Conservation (phyloP, 2,329 filamentous ascomycete species). For the Endocalyx cinctus region DNA sequence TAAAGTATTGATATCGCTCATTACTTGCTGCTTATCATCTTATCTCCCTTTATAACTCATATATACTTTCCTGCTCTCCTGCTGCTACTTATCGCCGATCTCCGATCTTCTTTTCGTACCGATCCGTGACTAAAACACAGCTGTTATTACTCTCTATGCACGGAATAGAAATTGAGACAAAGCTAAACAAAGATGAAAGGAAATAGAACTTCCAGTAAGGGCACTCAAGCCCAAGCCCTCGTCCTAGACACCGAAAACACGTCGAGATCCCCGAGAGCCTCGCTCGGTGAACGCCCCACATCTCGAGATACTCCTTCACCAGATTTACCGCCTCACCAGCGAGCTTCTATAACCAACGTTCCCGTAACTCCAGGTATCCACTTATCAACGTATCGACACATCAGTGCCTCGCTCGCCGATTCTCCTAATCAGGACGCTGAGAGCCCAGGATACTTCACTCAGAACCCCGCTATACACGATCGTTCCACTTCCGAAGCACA, state of each 20-base stretch:
- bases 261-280: slow-evolving; percentile 11
- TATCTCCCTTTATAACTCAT: too few species aligned
- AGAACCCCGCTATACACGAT: slow-evolving; percentile 18
- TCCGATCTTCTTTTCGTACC: too few species aligned
- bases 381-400: slow-evolving; percentile 25
- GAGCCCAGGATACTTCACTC: slow-evolving; percentile 28
- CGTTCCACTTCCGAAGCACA: slow-evolving; percentile 19
- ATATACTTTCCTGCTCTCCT: too few species aligned
- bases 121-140: too few species aligned
- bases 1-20: too few species aligned
- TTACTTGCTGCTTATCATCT: too few species aligned
- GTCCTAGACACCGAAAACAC: slow-evolving; percentile 12
- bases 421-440: slow-evolving; percentile 12
- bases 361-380: slow-evolving; percentile 38
- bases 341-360: slow-evolving; percentile 27
- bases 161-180: too few species aligned
- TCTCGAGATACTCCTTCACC: slow-evolving; percentile 5
- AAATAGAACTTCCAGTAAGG: slow-evolving; percentile 6
- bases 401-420: too few species aligned
- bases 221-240: slow-evolving; percentile 2
- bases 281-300: slow-evolving; percentile 1
- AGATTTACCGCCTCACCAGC: slow-evolving; percentile 31
- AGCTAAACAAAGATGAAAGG: slow-evolving; percentile 22
- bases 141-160: too few species aligned
- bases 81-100: too few species aligned